Conservation (phyloP, 768 basidiomycete genomes). For the Pluteus cervinus region DNA sequence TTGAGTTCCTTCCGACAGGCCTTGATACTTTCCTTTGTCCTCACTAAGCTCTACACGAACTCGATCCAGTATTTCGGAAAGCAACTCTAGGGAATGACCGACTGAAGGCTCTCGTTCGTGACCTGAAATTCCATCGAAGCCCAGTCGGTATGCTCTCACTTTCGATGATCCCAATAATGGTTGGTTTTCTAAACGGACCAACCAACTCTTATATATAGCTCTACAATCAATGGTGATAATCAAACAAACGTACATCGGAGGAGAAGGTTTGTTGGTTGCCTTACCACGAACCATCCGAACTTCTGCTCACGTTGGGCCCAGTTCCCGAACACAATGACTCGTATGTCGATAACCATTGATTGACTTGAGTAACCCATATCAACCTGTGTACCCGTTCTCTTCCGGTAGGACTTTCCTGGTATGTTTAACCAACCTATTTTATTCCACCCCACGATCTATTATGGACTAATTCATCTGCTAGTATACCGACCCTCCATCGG, state of each 20-base stretch:
- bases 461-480: conserved; percentile 23
- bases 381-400: no score
- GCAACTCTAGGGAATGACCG: conserved; percentile 77
- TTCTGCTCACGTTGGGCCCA: conserved; percentile 16
- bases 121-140: conserved; percentile 78
- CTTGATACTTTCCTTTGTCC: not conserved
- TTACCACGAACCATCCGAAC: not conserved
- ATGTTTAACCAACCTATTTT: conserved; percentile 14
- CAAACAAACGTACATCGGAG: conserved; percentile 91
- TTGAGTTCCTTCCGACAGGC: conserved; percentile 2
- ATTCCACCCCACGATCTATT: conserved; percentile 2
- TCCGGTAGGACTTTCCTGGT: conserved; percentile 68
- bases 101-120: conserved; percentile 63
- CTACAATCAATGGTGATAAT: conserved; percentile 95
- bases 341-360: no score
- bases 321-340: conserved; percentile 94
- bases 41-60: conserved; percentile 68
- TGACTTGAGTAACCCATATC: no score
- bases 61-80: conserved; percentile 75
- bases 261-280: conserved; percentile 56
- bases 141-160: conserved; percentile 57
- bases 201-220: conserved; percentile 36
- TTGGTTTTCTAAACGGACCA: conserved; percentile 1
- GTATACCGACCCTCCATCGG: conserved; percentile 89
- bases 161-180: not conserved